phyloP scores from a whole-genome alignment of 2,329 filamentous ascomycete species.

The Phoma sp. region DNA sequence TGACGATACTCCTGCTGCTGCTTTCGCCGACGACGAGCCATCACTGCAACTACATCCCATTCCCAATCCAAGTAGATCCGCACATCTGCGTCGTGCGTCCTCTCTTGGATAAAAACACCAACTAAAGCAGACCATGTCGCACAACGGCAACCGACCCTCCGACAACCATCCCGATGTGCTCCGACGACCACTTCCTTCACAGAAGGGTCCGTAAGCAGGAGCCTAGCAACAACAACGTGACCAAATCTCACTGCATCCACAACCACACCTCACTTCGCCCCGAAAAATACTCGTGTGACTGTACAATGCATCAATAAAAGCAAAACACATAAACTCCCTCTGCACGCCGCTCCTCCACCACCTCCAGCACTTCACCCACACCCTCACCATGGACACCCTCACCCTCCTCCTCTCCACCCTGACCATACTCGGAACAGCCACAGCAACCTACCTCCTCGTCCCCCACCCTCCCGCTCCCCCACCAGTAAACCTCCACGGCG shows the following conservation, averaged over 20 bases:
- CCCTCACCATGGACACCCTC: neutral
- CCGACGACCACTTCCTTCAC: neutral
- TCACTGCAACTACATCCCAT: too few relatives aligned
- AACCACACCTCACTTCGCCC: neutral
- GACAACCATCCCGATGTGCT: neutral
- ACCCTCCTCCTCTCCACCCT: conserved; percentile 1
- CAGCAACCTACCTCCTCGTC: neutral
- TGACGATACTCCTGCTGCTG: too few relatives aligned
- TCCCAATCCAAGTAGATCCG: too few relatives aligned
- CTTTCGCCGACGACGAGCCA: too few relatives aligned
- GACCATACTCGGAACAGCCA: neutral
- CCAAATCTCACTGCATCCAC: neutral
- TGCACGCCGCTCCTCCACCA: too few relatives aligned
- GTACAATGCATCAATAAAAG: neutral
- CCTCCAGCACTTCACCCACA: too few relatives aligned
- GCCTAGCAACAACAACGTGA: neutral
- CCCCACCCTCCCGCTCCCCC: neutral
- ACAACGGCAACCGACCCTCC: neutral
- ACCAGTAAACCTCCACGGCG: neutral
- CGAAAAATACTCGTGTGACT: neutral
- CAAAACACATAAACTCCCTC: neutral
- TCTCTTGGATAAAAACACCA: too few relatives aligned
- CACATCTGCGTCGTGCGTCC: too few relatives aligned
- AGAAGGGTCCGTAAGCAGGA: conserved; percentile 3
- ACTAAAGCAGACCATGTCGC: too few relatives aligned